phyloP scores from a whole-genome alignment of 2,329 filamentous ascomycete genomes.

The Exophiala viscosa region DNA sequence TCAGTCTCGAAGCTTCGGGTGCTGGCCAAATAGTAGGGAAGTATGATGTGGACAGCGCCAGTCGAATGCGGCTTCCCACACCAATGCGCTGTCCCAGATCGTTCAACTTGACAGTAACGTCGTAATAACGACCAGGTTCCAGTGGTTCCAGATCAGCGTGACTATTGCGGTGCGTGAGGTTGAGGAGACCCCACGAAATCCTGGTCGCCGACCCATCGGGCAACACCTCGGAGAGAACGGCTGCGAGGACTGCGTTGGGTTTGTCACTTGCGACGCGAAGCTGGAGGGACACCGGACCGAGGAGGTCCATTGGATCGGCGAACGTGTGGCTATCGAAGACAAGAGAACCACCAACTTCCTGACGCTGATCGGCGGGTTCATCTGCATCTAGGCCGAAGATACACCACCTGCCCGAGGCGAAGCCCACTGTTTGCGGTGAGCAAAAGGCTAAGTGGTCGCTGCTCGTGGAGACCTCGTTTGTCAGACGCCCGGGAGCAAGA shows the following conservation, averaged over 20 bases:
- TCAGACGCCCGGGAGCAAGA: constrained; percentile 3
- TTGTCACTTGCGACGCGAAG: constrained; percentile 13
- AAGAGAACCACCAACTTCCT: constrained; percentile 10
- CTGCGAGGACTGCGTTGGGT: constrained; percentile 9
- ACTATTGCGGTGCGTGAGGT: constrained; percentile 12
- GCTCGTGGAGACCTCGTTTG: background rate
- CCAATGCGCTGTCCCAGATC: constrained; percentile 12
- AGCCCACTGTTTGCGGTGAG: constrained; percentile 11
- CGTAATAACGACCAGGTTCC: constrained; percentile 8
- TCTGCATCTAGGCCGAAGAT: constrained; percentile 14
- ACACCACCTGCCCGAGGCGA: constrained; percentile 15
- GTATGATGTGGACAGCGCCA: constrained; percentile 12
- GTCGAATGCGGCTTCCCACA: constrained; percentile 9
- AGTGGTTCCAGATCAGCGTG: constrained; percentile 2
- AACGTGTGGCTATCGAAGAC: constrained; percentile 7
- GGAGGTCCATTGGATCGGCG: background rate
- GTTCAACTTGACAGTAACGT: constrained; percentile 7
- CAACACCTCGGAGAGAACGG: constrained; percentile 12
- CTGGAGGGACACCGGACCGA: constrained; percentile 3
- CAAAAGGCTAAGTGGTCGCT: constrained; percentile 9
- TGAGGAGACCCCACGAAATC: constrained; percentile 11
- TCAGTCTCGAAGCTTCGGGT: constrained; percentile 11
- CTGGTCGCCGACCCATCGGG: constrained; percentile 11
- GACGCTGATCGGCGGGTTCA: constrained; percentile 11
- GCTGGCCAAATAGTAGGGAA: constrained; percentile 15